Evolutionary conservation across 257 asterid species (phyloP), one percentile per base, ranked within the genome.

Genomic region (Solanum raphanifolium): DNA sequence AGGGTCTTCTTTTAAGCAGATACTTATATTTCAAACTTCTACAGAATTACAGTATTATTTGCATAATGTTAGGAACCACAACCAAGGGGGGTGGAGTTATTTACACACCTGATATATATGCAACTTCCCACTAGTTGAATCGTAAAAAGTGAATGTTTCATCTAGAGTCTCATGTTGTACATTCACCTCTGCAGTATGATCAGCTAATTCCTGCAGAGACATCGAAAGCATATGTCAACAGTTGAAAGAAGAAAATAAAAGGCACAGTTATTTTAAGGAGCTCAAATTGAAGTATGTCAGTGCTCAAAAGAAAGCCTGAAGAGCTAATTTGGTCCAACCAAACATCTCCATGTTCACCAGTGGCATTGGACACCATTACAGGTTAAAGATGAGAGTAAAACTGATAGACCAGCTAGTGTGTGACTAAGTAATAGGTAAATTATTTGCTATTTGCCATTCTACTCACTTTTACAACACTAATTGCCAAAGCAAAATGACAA

Each of bases 91-190:
- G 1, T 13, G 62, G 38, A 78, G 65, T n/a, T 41, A 78, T 78
- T n/a, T 13, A 43, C 38, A 3, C 65, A 96, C 99, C 99, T 96
- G 98, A 91, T 94, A 94, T 86, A 96, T 93, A 74, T 94, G 98
- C 87, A 96, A 90, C 89, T 88, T 93, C 92, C 95, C 91, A 66
- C 92, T 93, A 20, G 94, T 93, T 62, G 98, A 93, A 89, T 93
- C 98, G 60, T 96, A 94, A 90, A 96, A 96, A 21, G 98, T 95
- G 91, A 95, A 94, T 87, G 90, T 75, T 88, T 95, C 98, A 87
- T 95, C 98, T 83, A 95, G 94, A 76, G 91, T 94, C 88, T 94
- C 98, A 38, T 95, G 94, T 25, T 96, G 99, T 85, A 95, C 89
- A 73, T 89, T 95, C 90, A 94, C 98, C 89, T 94, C 95, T n/a